Conservation (phyloP, 306 rosid genomes). For the Hylodesmum podocarpum region DNA sequence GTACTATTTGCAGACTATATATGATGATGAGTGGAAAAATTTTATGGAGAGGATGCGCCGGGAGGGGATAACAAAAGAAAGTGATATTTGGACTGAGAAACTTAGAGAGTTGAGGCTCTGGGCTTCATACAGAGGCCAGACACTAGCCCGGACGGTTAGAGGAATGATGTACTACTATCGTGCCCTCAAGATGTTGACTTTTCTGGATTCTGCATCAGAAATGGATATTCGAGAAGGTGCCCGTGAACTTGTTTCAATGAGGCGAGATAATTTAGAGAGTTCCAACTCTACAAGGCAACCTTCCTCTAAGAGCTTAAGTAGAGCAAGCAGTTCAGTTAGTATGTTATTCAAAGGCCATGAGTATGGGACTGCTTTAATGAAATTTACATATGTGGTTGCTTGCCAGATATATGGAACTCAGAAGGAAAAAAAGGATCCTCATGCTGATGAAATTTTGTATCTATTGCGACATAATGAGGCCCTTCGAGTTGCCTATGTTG, state of each 20-base stretch:
- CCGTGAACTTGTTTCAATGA: constrained; percentile 76
- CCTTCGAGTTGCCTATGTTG: constrained; percentile 54
- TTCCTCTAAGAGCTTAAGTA: constrained; percentile 60
- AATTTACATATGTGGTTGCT: constrained; percentile 88
- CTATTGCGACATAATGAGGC: constrained; percentile 50
- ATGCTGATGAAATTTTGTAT: constrained; percentile 49
- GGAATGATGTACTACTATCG: constrained; percentile 98
- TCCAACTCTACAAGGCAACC: constrained; percentile 45
- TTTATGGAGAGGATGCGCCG: constrained; percentile 89
- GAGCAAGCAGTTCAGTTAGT: constrained; percentile 62
- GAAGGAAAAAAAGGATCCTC: constrained; percentile 63
- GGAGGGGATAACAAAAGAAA: constrained; percentile 73
- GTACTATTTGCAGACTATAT: constrained; percentile 85
- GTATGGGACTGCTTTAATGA: constrained; percentile 90
- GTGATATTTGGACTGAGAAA: constrained; percentile 78
- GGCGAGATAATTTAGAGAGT: constrained; percentile 50
- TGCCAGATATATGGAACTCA: constrained; percentile 96
- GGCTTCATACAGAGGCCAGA: constrained; percentile 97
- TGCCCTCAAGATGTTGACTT: constrained; percentile 92
- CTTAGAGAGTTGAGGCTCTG: constrained; percentile 89
- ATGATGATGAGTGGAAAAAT: constrained; percentile 92
- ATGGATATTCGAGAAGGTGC: constrained; percentile 91
- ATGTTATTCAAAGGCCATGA: constrained; percentile 89
- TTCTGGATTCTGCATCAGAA: constrained; percentile 95
- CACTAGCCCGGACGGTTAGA: constrained; percentile 87